Percentiles rank a stretch among this genome's conserved stretches.
These are phyloP conservation scores for Globisporangium paddicum DNA, from an alignment of 352 stramenopile species.

Conservation along the genomic window DNA sequence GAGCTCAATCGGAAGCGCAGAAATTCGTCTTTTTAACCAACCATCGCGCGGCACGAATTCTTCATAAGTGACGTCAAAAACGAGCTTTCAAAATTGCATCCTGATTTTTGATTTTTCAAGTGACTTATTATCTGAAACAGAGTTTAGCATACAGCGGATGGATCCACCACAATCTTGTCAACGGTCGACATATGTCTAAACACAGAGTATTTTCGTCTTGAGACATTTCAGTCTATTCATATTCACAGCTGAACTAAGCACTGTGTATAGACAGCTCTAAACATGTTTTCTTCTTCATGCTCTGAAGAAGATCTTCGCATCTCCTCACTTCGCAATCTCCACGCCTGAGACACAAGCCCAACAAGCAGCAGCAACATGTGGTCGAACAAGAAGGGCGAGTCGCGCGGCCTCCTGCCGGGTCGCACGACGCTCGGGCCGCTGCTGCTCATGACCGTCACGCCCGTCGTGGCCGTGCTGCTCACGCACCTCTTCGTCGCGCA, in stretches of 20 bases:
- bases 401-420: conserved; percentile 66
- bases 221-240: too few species aligned
- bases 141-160: too few species aligned
- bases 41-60: neutral
- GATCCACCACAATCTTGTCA: too few species aligned
- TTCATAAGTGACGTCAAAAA: too few species aligned
- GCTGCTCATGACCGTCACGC: conserved; percentile 85
- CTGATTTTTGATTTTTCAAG: too few species aligned
- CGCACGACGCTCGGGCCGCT: conserved; percentile 83
- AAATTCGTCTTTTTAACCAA: neutral
- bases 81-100: too few species aligned
- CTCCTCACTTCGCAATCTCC: neutral
- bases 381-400: conserved; percentile 68
- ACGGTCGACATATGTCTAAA: too few species aligned
- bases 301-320: neutral
- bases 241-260: too few species aligned
- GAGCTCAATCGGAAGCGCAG: neutral
- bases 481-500: conserved; percentile 70
- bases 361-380: conserved; percentile 30
- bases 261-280: too few species aligned
- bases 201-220: too few species aligned
- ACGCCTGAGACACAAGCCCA: neutral
- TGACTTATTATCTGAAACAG: too few species aligned
- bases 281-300: neutral
- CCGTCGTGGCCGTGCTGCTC: conserved; percentile 80